These are phyloP conservation scores for Euphorbia pulcherrima DNA, from an alignment of 345 rosid genomes.

Conservation along the genomic window DNA sequence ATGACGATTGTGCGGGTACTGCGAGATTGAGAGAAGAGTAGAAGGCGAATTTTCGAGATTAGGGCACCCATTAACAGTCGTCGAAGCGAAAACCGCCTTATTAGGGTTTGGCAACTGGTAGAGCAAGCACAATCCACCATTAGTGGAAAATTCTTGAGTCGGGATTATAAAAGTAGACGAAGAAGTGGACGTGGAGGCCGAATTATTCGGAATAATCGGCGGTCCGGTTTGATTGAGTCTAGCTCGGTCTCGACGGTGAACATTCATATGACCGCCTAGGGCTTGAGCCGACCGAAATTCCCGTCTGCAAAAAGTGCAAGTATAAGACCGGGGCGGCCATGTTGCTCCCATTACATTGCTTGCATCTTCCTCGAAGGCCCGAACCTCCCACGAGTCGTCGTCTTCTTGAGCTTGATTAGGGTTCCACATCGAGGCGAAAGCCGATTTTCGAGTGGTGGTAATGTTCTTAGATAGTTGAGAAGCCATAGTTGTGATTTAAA, in stretches of 20 bases:
- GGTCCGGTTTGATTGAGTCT: slow-evolving; percentile 62
- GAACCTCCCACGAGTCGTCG: slow-evolving; percentile 92
- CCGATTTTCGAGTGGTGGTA: slow-evolving; percentile 2
- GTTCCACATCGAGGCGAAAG: slow-evolving; percentile 70
- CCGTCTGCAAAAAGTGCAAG: slow-evolving; percentile 86
- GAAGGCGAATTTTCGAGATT: slow-evolving; percentile 39
- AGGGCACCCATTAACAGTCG: slow-evolving; percentile 19
- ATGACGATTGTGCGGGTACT: slow-evolving; percentile 25
- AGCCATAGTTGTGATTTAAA: slow-evolving; percentile 18
- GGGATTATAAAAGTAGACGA: slow-evolving; percentile 36
- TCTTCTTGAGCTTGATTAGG: slow-evolving; percentile 49
- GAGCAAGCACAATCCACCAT: slow-evolving; percentile 52
- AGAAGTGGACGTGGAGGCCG: slow-evolving; percentile 11
- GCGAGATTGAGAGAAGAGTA: slow-evolving; percentile 44
- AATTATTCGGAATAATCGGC: slow-evolving; percentile 15
- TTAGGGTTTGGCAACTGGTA: slow-evolving; percentile 70
- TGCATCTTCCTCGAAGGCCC: slow-evolving; percentile 84
- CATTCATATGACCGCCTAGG: slow-evolving; percentile 98
- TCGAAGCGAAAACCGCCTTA: slow-evolving; percentile 27
- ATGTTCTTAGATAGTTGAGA: slow-evolving; percentile 14
- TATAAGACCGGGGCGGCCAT: slow-evolving; percentile 96
- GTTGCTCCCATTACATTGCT: slow-evolving; percentile 68
- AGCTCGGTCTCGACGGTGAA: slow-evolving; percentile 93
- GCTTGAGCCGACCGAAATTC: slow-evolving; percentile 98
- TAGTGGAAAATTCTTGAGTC: slow-evolving; percentile 41